phyloP scores from a whole-genome alignment of 306 rosid species.

The Quercus cerris region DNA sequence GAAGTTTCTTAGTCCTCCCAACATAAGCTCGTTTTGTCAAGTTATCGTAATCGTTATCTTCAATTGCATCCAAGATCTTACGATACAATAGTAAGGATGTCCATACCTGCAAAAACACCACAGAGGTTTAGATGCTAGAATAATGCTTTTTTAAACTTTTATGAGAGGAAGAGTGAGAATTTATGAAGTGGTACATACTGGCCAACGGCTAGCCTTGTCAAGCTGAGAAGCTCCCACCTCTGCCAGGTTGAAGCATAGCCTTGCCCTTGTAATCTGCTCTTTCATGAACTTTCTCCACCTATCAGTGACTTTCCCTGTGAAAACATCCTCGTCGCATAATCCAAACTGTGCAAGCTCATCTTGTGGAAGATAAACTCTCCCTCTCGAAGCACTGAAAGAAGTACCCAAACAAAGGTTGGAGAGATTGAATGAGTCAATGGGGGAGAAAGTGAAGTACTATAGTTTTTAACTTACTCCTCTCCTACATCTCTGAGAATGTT shows the following conservation, averaged over 20 bases:
- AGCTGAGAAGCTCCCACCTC: constrained; percentile 88
- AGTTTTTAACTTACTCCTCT: constrained; percentile 63
- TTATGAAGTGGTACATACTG: constrained; percentile 32
- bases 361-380: constrained; percentile 88
- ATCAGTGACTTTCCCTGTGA: constrained; percentile 54
- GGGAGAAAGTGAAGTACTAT: neutral
- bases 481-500: constrained; percentile 95
- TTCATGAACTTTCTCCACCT: constrained; percentile 82
- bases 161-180: neutral
- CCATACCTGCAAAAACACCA: constrained; percentile 64
- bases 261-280: constrained; percentile 80
- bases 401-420: neutral
- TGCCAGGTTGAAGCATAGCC: constrained; percentile 65
- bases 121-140: neutral
- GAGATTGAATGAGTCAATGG: neutral
- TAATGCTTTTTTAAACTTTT: neutral
- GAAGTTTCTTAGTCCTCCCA: constrained; percentile 57
- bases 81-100: constrained; percentile 70
- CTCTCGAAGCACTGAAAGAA: constrained; percentile 66
- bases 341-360: constrained; percentile 88
- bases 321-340: constrained; percentile 52
- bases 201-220: constrained; percentile 90
- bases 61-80: constrained; percentile 71
- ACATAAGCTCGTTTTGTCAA: constrained; percentile 78
- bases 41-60: constrained; percentile 72